Base-by-base conservation (phyloP, 2,329 filamentous ascomycete genomes). In the Grosmannia penicillata region DNA sequence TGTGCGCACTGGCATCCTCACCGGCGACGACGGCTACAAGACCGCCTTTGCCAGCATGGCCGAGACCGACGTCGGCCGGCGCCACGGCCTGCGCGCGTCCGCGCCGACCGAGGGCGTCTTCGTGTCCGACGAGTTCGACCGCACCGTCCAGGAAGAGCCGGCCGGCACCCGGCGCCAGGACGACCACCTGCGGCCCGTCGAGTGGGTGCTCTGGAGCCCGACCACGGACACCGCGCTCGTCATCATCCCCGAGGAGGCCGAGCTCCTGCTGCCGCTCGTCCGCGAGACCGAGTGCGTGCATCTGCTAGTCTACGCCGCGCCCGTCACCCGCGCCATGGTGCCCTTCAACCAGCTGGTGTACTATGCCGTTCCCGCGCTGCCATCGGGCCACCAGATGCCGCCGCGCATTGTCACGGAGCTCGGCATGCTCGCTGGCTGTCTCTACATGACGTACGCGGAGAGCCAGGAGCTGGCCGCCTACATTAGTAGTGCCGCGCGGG, bases 201-300 rank as follows among this genome's bases (percentile, higher is more conserved):
- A 75, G 21, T 82, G 74, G 75, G 49, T 82, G 3, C 51, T 82
- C 0, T 78, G 68, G 65, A 70, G 65, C 41, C 46, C 47, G 0
- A n/a, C 46, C 0, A 56, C 56, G 0, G 48, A 68, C 8, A 65
- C 59, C 0, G 76, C 66, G 0, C 44, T 82, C 0, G 51, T 82
- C 2, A 48, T 82, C 2, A 72, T 70, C 22, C 70, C 75, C 0
- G 76, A 82, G 45, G 78, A 82, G 49, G 73, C 66, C 0, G 72
- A 82, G 39, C 33, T 48, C 0, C 45, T 80, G 0, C 59, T 82
- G 4, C 60, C 61, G 0, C 43, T 60, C 0, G 44, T 78, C 6
- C 53, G 52, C 2, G 37, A 38, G 1, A 30, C 21, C 1, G 24
- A 36, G 2, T 39, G 6, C 28, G 14, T 39, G 46, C 1, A 61